Evolutionary conservation across 1,139 yeast genomes (phyloP).

Genomic region (Debaryomyces fabryi): DNA sequence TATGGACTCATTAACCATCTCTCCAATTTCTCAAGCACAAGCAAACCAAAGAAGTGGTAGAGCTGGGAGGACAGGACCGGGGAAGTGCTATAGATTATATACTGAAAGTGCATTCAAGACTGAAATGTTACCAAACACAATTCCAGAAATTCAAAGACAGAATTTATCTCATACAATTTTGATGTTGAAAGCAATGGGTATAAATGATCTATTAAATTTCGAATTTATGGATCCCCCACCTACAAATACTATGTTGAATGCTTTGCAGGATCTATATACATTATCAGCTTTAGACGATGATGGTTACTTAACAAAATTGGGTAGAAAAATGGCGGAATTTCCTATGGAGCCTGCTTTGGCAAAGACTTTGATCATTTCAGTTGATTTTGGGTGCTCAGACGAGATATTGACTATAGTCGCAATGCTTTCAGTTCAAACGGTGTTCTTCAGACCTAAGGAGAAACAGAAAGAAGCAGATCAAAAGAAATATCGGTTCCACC

Average conservation of each 20-base stretch:
- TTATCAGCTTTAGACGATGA: constrained; percentile 80
- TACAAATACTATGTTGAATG: constrained; percentile 68
- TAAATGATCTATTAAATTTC: constrained; percentile 73
- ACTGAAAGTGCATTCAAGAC: constrained; percentile 66
- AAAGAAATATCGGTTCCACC: constrained; percentile 72
- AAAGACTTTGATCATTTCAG: constrained; percentile 75
- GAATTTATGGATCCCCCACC: constrained; percentile 98
- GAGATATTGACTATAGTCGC: constrained; percentile 86
- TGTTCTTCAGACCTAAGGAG: constrained; percentile 83
- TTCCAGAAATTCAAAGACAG: constrained; percentile 93
- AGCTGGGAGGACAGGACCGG: constrained; percentile 89
- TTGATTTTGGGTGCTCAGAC: constrained; percentile 74
- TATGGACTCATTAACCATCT: constrained; percentile 72
- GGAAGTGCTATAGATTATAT: constrained; percentile 74
- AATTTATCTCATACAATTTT: constrained; percentile 83
- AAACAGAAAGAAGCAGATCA: constrained; percentile 76
- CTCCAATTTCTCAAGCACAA: constrained; percentile 81
- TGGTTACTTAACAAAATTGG: constrained; percentile 74
- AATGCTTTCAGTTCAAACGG: constrained; percentile 86
- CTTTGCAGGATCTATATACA: constrained; percentile 81
- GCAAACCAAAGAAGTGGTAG: constrained; percentile 84
- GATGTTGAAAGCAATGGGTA: constrained; percentile 95
- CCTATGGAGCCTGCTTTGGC: constrained; percentile 96
- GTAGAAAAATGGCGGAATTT: constrained; percentile 84
- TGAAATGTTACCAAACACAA: constrained; percentile 83